Base-by-base conservation (phyloP, 148 eudicot genomes). In the Amaranthus hypochondriacus region DNA sequence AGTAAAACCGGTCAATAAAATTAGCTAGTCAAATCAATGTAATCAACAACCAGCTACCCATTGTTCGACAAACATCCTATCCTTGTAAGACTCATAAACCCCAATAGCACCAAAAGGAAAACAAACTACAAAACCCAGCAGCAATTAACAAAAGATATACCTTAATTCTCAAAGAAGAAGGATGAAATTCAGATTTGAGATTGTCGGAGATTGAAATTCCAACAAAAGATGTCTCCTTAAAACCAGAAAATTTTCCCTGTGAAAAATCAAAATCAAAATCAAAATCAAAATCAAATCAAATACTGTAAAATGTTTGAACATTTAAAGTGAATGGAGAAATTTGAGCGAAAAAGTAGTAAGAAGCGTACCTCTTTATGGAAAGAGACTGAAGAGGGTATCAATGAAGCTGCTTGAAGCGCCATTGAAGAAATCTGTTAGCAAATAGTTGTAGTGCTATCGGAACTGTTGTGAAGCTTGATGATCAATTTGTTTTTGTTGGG, bases 361-460 rank as follows among this genome's bases (percentile, higher is more conserved):
- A 61, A 42, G 12, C 50, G 3, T 71, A 89, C 92, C 88, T 86
- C 90, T 76, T 85, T 86, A 56, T 73, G 83, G 48, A 89, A 68
- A 54, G 84, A 76, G 58, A 82, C 66, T 14, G 90, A 53, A 52
- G 84, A 78, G 7, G 87, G 84, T 10, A 86, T 78, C 75, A 87
- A 72, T 52, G 84, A 74, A 50, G 91, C 80, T 54, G 89, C 87
- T 75, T 86, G 88, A 3, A 88, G 78, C 48, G 92, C 92, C 92
- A 89, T 89, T 47, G 4, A 6, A 46, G 5, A 5, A 14, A 44
- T 15, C 48, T 57, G 5, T 9, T 48, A 7, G n/a, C 58, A 64
- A 1, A 43, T 4, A 51, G 44, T 51, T 18, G 39, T 43, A 59
- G 55, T 21, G 21, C 18, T 15, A 64, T 48, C 3, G 18, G 14